Evolutionary conservation across 768 basidiomycete genomes (phyloP).

Genomic region (Naganishia randhawae): DNA sequence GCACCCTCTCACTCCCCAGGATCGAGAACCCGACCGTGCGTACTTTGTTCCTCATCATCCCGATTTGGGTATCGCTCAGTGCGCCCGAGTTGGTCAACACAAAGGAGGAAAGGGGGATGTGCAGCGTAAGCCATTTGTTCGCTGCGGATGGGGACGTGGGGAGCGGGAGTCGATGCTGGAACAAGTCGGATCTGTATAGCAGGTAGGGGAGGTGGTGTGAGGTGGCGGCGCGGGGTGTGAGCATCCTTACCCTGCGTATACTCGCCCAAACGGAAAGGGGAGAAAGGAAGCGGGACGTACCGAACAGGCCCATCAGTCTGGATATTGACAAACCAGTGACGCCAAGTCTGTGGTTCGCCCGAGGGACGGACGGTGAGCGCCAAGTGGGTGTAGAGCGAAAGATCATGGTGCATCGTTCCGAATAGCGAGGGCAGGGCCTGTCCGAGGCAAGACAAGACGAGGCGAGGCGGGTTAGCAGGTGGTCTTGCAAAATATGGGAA

Average conservation of each 20-base stretch:
- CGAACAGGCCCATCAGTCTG: constrained; percentile 69
- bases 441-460: neutral
- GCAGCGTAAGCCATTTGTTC: constrained; percentile 36
- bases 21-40: constrained; percentile 81
- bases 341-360: constrained; percentile 27
- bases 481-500: neutral
- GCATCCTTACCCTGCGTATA: too few species aligned
- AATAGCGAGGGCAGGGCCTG: constrained; percentile 73
- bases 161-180: constrained; percentile 74
- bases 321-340: constrained; percentile 79
- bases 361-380: constrained; percentile 61
- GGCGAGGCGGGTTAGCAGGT: neutral
- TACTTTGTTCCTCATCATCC: constrained; percentile 70
- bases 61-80: constrained; percentile 61
- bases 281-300: constrained; percentile 28
- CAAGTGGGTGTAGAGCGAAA: constrained; percentile 73
- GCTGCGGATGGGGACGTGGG: constrained; percentile 29
- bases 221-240: too few species aligned
- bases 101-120: constrained; percentile 72
- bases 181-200: constrained; percentile 66
- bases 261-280: too few species aligned
- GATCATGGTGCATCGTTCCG: constrained; percentile 78
- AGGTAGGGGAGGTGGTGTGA: constrained; percentile 31
- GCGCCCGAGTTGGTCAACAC: constrained; percentile 54
- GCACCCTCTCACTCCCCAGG: constrained; percentile 73